These are phyloP conservation scores for Ramularia collo-cygni DNA, from an alignment of 2,329 filamentous ascomycete species.

Conservation along the genomic window DNA sequence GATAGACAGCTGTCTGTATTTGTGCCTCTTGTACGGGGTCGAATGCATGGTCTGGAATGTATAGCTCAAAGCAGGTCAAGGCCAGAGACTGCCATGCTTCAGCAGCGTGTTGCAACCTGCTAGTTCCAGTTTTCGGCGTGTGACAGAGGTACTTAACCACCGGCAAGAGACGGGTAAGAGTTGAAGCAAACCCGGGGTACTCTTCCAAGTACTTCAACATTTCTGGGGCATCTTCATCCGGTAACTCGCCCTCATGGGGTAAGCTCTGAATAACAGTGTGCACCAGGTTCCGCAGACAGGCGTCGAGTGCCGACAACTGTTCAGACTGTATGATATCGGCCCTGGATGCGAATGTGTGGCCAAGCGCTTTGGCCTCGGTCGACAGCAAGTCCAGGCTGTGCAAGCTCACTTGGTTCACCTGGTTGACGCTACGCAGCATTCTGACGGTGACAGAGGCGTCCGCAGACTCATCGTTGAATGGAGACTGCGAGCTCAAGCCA, in stretches of 20 bases:
- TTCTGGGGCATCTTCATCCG: background rate
- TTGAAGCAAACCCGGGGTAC: background rate
- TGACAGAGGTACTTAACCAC: background rate
- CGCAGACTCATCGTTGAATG: background rate
- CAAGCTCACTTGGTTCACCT: conserved; percentile 33
- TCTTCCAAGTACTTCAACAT: background rate
- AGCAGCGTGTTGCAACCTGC: conserved; percentile 35
- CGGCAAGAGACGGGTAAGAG: background rate
- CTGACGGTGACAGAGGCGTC: background rate
- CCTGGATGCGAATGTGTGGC: conserved; percentile 31
- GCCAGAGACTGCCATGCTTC: conserved; percentile 69
- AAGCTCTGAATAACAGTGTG: conserved; percentile 29
- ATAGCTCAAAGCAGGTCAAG: conserved; percentile 66
- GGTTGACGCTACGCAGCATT: conserved; percentile 4
- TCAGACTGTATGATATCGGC: conserved; percentile 29
- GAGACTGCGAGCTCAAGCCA: conserved; percentile 3
- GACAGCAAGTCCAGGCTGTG: conserved; percentile 36
- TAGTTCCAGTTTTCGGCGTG: background rate
- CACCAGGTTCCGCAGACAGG: conserved; percentile 23
- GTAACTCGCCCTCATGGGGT: background rate
- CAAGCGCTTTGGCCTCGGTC: conserved; percentile 33
- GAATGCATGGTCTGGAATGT: conserved; percentile 77
- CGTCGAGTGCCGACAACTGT: conserved; percentile 25
- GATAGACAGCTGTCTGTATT: conserved; percentile 57
- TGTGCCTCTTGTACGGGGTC: conserved; percentile 63